phyloP scores from a whole-genome alignment of 768 basidiomycete genomes.

The Exidia glandulosa region DNA sequence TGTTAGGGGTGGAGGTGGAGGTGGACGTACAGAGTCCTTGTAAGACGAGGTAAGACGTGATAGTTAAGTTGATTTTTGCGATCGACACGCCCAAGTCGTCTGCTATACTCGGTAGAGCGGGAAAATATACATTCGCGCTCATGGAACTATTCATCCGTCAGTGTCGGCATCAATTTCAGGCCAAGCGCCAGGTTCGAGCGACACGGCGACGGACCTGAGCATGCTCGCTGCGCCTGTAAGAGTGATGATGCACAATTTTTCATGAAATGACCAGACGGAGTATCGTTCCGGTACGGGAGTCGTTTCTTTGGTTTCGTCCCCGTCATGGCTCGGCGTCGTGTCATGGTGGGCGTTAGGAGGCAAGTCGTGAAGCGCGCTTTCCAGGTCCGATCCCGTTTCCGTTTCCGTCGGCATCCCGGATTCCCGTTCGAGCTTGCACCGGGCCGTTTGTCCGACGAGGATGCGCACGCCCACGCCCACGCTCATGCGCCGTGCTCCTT shows the following conservation, averaged over 20 bases:
- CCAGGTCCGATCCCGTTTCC: not conserved
- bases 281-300: not conserved
- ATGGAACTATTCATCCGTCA: not conserved
- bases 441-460: too few species aligned
- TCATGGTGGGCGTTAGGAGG: not conserved
- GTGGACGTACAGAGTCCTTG: constrained; percentile 44
- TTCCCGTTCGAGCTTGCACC: too few species aligned
- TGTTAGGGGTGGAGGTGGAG: not conserved
- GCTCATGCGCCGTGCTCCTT: too few species aligned
- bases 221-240: constrained; percentile 6
- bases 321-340: not conserved
- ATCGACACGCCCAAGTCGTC: constrained; percentile 51
- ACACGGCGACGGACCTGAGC: constrained; percentile 2
- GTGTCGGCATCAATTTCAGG: not conserved
- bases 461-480: too few species aligned
- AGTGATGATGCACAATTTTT: constrained; percentile 6
- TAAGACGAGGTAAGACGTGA: constrained; percentile 25
- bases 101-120: constrained; percentile 58
- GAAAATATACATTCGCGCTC: constrained; percentile 10
- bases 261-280: constrained; percentile 3
- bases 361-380: not conserved
- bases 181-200: too few species aligned
- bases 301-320: not conserved
- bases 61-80: constrained; percentile 66
- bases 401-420: too few species aligned